phyloP scores from a whole-genome alignment of 192 early-diverging fungal genomes.

The Mycoemilia scoparia region DNA sequence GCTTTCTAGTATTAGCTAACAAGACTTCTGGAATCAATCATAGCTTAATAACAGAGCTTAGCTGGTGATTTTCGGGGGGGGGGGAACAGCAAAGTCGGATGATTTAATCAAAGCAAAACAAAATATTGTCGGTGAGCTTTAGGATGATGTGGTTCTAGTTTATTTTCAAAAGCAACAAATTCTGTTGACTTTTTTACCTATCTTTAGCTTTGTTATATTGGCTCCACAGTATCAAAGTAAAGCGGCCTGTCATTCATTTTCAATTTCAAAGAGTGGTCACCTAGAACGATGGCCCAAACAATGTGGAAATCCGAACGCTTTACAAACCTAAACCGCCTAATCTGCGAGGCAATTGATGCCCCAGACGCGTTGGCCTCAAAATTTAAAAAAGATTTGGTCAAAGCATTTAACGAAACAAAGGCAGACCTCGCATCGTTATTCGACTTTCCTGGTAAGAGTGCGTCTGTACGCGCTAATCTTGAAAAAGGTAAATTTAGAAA shows the following conservation, averaged over 20 bases:
- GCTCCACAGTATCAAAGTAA: neutral
- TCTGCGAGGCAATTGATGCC: conserved; percentile 14
- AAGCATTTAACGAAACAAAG: conserved; percentile 11
- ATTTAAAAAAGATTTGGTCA: conserved; percentile 17
- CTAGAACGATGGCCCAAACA: conserved; percentile 23
- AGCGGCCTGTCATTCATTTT: neutral
- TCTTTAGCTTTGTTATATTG: neutral
- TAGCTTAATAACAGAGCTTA: too few relatives aligned
- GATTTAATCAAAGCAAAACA: too few relatives aligned
- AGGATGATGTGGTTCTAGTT: neutral
- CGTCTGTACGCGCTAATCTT: conserved; percentile 19
- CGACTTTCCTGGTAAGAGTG: conserved; percentile 18
- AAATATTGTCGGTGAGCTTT: neutral
- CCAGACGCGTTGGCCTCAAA: conserved; percentile 11
- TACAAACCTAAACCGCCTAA: conserved; percentile 18
- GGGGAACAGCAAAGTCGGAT: too few relatives aligned
- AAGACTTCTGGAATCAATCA: too few relatives aligned
- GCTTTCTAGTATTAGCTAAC: too few relatives aligned
- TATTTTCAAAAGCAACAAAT: conserved; percentile 5
- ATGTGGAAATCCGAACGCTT: conserved; percentile 29
- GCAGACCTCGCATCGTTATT: conserved; percentile 19
- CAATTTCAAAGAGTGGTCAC: conserved; percentile 3
- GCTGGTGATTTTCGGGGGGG: too few relatives aligned
- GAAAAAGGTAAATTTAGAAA: conserved; percentile 13
- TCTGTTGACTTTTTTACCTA: neutral